Evolutionary conservation across 495 filamentous ascomycete species (phyloP).

Genomic region (Neurospora intermedia): DNA sequence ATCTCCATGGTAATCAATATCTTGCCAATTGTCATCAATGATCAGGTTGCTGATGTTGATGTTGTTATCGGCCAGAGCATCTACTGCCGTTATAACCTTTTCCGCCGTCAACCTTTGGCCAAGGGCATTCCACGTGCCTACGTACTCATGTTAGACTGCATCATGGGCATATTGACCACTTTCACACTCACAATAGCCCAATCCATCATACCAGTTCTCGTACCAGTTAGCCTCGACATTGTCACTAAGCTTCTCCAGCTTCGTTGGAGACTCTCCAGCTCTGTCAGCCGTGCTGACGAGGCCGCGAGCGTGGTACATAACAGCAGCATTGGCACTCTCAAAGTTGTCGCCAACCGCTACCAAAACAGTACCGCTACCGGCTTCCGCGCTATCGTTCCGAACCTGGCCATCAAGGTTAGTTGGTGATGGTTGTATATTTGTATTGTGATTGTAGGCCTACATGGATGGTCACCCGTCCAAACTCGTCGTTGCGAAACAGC

Average conservation of each 20-base stretch:
- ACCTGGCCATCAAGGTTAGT: constrained; percentile 18
- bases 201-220: constrained; percentile 81
- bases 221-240: constrained; percentile 47
- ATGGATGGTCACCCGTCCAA: constrained; percentile 57
- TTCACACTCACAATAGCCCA: constrained; percentile 46
- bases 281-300: constrained; percentile 35
- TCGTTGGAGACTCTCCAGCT: constrained; percentile 16
- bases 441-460: constrained; percentile 29
- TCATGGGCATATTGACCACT: not conserved
- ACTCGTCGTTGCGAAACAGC: constrained; percentile 51
- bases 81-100: constrained; percentile 65
- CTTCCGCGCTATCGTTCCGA: constrained; percentile 50
- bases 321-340: constrained; percentile 65
- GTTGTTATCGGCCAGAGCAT: constrained; percentile 54
- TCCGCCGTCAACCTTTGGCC: constrained; percentile 73
- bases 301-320: constrained; percentile 77
- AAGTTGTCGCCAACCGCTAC: constrained; percentile 65
- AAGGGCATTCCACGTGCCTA: constrained; percentile 86
- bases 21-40: constrained; percentile 97
- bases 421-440: not conserved
- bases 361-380: constrained; percentile 51
- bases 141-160: not conserved
- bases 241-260: constrained; percentile 36
- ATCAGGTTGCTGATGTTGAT: constrained; percentile 76
- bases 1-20: constrained; percentile 43